Base-by-base conservation (phyloP, 2,329 filamentous ascomycete species). In the Aspergillus unguis region DNA sequence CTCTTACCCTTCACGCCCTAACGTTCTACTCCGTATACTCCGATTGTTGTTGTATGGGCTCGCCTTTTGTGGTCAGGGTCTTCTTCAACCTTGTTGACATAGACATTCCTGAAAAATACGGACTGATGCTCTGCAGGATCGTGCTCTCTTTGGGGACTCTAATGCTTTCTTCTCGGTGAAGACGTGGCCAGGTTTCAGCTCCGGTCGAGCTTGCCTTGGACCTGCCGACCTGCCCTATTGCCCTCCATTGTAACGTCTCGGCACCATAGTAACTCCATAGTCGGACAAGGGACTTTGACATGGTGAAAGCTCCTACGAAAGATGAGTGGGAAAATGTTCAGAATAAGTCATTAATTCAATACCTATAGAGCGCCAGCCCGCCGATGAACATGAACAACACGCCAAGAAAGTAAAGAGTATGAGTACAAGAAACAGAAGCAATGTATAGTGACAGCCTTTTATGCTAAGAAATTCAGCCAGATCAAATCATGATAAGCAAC, bases 401-500 rank as follows among this genome's bases (percentile, higher is more conserved):
- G 44, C 44, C 44, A 25, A 25, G 10, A 38, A 47, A 28, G 33
- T 38, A 26, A 47, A 17, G 31, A 27, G 6, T 17, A 38, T 37
- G 11, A 5, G 17, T 47, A 47, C 35, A 47, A 25, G 32, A 48
- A 35, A 48, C 33, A 46, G 8, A 25, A 17, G 28, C 32, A 48
- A 48, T 38, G 17, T 28, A 47, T 25, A 45, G 32, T 43, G 43
- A 44, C 37, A 53, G 10, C 29, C 28, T 32, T 44, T 32, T 44
- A 11, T 27, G 52, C 50, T 43, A 28, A 51, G 53, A 44, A 52
- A 54, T 47, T 42, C 44, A 44, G 51, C 51, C 37, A 47, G 38
- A 59, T 54, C 79, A 95, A 70, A 95, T 77, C 62, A 95, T 82
- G 71, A 96, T 92, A 7, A 84, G 85, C 71, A 96, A 71, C 75